Evolutionary conservation across 164 flowering plant species (phyloP), one percentile per base, ranked within the genome.

Genomic region (Stephania cephalantha): DNA sequence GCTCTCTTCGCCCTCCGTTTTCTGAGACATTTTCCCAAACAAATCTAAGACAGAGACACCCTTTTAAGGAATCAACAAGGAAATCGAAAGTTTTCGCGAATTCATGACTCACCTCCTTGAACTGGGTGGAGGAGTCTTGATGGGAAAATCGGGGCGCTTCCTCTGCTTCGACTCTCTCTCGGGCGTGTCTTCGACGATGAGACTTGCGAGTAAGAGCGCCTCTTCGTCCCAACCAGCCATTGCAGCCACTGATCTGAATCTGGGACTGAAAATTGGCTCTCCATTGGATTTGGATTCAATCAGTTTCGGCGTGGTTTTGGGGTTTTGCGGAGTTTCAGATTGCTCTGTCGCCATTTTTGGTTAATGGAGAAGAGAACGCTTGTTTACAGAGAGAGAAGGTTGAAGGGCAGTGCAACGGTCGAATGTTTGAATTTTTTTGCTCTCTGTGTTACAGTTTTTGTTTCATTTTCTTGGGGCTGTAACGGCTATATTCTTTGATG

Each of bases 171-270:
- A 46, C 48, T 83, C 83, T 48, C 89, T 83, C 18, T 88, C 94
- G 2, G 97, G 97, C 15, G 98, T 94, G 79, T 94, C 98, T 29
- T 92, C 95, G 6, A 91, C 95, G 48, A 89, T 80, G n/a, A 87
- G 81, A 66, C 81, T 82, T 2, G 97, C 95, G 18, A 88, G 70
- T n/a, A 92, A 66, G 58, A 94, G 84, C 0, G 95, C 83, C 72
- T 94, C 97, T 81, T 92, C 98, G 46, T 76, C 78, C 78, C 78
- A 71, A 63, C 78, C 97, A 7, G 97, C 98, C 97, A 90, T 88
- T 31, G 87, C 97, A 0, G 90, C 95, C 70, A 86, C 89, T 8
- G 97, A 90, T 76, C 86, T 84, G 84, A 94, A 91, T 74, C 97
- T 70, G 11, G 97, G 97, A 69, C 93, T 92, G 79, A 94, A 81